Conservation (phyloP, 2,329 filamentous ascomycete species). For the Penicillium rolfsii region DNA sequence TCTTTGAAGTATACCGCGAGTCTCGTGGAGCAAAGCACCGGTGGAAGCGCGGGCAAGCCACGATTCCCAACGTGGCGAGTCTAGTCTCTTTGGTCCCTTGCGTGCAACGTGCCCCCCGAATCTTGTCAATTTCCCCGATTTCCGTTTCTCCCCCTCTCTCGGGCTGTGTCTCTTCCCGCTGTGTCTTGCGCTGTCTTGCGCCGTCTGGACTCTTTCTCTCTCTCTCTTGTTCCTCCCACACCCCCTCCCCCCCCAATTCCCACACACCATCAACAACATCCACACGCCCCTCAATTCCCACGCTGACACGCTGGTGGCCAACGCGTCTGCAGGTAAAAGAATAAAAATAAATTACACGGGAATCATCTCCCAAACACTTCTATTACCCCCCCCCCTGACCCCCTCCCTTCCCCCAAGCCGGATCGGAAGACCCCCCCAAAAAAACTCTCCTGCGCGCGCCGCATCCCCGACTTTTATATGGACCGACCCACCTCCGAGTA, state of each 20-base stretch:
- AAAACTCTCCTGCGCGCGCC: slow-evolving; percentile 17
- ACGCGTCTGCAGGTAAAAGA: slow-evolving; percentile 36
- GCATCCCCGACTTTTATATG: slow-evolving; percentile 51
- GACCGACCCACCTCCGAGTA: slow-evolving; percentile 71
- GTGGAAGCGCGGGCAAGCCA: slow-evolving; percentile 18
- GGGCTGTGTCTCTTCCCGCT: slow-evolving; percentile 12
- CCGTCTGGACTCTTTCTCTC: not conserved
- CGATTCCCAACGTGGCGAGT: slow-evolving; percentile 26
- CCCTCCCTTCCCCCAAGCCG: not conserved
- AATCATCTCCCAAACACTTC: not conserved
- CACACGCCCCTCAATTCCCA: slow-evolving; percentile 1
- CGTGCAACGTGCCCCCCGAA: slow-evolving; percentile 23
- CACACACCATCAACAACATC: not conserved
- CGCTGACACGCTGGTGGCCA: slow-evolving; percentile 19
- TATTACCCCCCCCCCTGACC: not conserved
- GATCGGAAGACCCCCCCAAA: slow-evolving; percentile 5
- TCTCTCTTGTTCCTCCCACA: not conserved
- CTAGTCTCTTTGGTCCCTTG: slow-evolving; percentile 24
- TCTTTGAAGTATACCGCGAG: not conserved
- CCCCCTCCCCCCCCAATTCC: not conserved
- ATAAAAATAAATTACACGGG: slow-evolving; percentile 10
- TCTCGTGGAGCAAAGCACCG: slow-evolving; percentile 6
- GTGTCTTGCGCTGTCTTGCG: not conserved
- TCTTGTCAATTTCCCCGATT: slow-evolving; percentile 28
- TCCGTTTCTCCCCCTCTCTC: slow-evolving; percentile 1